Conservation (phyloP, 345 rosid species). For the Eucalyptus lansdowneana region DNA sequence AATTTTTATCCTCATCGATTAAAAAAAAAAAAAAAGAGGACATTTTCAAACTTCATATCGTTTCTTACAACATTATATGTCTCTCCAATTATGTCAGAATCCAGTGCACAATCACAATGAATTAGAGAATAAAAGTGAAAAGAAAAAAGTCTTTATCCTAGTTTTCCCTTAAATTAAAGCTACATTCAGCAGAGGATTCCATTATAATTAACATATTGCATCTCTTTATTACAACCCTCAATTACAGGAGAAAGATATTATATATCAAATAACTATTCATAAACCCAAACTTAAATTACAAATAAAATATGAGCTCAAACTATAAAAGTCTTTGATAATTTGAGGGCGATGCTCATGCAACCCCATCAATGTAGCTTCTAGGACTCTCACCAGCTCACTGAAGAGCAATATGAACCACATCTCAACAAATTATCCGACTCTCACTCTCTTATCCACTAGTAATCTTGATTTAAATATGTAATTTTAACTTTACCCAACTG, state of each 20-base stretch:
- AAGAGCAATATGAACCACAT: too few relatives aligned
- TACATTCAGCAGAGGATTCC: fast-evolving
- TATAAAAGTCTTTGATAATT: too few relatives aligned
- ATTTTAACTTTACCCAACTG: background rate
- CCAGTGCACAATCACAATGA: background rate
- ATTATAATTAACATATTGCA: too few relatives aligned
- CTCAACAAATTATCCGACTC: background rate
- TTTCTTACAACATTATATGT: background rate
- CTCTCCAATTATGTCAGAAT: background rate
- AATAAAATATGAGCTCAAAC: too few relatives aligned
- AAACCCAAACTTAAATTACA: background rate
- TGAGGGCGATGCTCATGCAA: fast-evolving
- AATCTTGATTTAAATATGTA: background rate
- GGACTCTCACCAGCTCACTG: too few relatives aligned
- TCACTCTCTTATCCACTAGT: background rate
- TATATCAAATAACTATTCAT: background rate
- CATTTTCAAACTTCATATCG: background rate
- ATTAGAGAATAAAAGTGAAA: background rate
- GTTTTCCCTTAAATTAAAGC: too few relatives aligned
- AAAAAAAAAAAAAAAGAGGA: background rate
- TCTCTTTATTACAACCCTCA: too few relatives aligned
- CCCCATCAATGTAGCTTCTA: too few relatives aligned
- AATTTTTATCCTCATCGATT: background rate
- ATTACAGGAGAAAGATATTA: too few relatives aligned
- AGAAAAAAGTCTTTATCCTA: fast-evolving